phyloP scores from a whole-genome alignment of 2,329 filamentous ascomycete species.

The Bipolaris bicolor region DNA sequence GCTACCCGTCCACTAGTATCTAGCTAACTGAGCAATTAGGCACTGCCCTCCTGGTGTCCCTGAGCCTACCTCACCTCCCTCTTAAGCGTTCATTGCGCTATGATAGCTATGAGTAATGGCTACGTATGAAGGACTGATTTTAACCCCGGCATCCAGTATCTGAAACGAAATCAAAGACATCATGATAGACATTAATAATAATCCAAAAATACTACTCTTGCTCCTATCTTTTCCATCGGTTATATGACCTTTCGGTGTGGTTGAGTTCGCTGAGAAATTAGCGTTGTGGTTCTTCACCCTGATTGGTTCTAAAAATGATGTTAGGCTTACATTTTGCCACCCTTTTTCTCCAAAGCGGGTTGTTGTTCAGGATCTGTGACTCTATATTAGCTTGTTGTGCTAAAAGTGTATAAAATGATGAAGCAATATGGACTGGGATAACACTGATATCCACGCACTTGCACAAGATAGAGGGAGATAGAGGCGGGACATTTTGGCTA shows the following conservation, averaged over 20 bases:
- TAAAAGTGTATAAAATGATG: no score
- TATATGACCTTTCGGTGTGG: no score
- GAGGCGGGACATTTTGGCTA: no score
- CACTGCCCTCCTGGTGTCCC: constrained; percentile 36
- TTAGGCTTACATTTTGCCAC: no score
- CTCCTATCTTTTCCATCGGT: not conserved
- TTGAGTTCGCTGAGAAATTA: not conserved
- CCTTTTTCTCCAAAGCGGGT: no score
- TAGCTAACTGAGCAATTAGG: constrained; percentile 9
- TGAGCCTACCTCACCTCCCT: constrained; percentile 29
- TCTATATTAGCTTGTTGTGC: no score
- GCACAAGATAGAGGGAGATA: no score
- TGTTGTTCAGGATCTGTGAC: no score
- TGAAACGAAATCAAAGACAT: not conserved
- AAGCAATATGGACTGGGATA: no score
- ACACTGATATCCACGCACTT: no score
- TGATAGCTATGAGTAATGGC: not conserved
- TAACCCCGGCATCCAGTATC: not conserved
- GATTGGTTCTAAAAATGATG: not conserved
- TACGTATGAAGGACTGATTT: not conserved
- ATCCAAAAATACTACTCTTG: not conserved
- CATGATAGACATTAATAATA: constrained; percentile 21
- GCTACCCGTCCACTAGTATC: not conserved
- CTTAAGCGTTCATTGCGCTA: constrained; percentile 11
- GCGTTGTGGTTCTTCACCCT: not conserved